These are phyloP conservation scores for Theobroma grandiflorum DNA, from an alignment of 441 rosid species.

Conservation along the genomic window DNA sequence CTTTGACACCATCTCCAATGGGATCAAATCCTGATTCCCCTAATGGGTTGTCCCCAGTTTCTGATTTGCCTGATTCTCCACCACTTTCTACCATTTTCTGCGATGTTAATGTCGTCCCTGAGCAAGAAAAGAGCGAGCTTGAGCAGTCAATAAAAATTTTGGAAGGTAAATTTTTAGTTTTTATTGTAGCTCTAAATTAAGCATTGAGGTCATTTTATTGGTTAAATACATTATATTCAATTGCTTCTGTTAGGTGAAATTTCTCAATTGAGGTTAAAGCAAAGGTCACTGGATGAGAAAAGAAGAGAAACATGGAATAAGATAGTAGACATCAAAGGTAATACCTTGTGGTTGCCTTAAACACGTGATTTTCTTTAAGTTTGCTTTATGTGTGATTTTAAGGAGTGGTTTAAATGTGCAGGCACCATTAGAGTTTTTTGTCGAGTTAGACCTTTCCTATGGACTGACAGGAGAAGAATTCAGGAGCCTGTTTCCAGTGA, in stretches of 20 bases:
- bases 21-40: constrained; percentile 40
- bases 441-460: constrained; percentile 69
- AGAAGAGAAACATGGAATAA: constrained; percentile 67
- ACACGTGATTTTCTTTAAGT: neutral
- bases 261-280: constrained; percentile 57
- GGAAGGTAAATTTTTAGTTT: constrained; percentile 56
- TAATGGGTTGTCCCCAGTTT: constrained; percentile 37
- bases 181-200: neutral
- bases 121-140: constrained; percentile 70
- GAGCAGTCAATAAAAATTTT: constrained; percentile 58
- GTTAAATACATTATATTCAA: constrained; percentile 19
- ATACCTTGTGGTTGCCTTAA: constrained; percentile 18
- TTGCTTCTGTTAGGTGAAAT: constrained; percentile 59
- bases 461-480: constrained; percentile 51
- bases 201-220: constrained; percentile 10
- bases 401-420: constrained; percentile 42
- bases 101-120: constrained; percentile 80
- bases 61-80: constrained; percentile 54
- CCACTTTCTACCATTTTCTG: constrained; percentile 48
- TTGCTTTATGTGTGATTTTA: neutral
- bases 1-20: constrained; percentile 39
- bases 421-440: constrained; percentile 89
- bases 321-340: constrained; percentile 82
- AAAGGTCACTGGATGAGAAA: constrained; percentile 61
- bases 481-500: constrained; percentile 58